Base-by-base conservation (phyloP, 192 early-diverging fungal genomes). In the Phycomyces blakesleeanus region DNA sequence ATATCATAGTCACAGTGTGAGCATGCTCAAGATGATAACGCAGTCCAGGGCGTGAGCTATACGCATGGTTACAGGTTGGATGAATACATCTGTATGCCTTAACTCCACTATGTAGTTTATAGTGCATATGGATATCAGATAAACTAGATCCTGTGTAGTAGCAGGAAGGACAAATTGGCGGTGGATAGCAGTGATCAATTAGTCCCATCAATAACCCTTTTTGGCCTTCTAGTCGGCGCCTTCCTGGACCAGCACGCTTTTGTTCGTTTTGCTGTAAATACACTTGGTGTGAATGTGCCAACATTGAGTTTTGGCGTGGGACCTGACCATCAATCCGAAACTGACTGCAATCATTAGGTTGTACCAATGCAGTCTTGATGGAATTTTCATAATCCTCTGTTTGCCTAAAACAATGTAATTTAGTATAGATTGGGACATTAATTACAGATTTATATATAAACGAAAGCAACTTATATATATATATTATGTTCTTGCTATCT, bases 11-110 rank as follows among this genome's bases (percentile, higher is more conserved):
- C 6, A 66, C 57, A 22, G 21, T 57, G 37, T 66, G 64, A 49
- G 56, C 42, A 51, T 59, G 64, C 26, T 66, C 64, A 7, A 66
- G 44, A 21, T 66, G 64, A 57, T 66, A 66, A 12, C 57, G 20
- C 24, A 66, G 37, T 0, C 64, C 64, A 51, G 55, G 27, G 21
- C 55, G 20, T 9, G 64, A 66, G 22, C 53, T 57, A 41, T 58
- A 66, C 4, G 21, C 18, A 3, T 37, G 44, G 25, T 51, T 18
- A 38, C 64, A 66, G 12, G 16, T 8, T 9, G 64, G 24, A 20
- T 66, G 64, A 20, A 51, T 38, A 26, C 64, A 66, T 14, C 27
- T 22, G 26, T 57, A 66, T 49, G 55, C 44, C 27, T 66, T 66
- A 12, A 16, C 42, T 21, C 55, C 55, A 15, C n/a, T n/a, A 34